Base-by-base conservation (phyloP, 176 grass and related monocot species). In the Ensete glaucum region DNA sequence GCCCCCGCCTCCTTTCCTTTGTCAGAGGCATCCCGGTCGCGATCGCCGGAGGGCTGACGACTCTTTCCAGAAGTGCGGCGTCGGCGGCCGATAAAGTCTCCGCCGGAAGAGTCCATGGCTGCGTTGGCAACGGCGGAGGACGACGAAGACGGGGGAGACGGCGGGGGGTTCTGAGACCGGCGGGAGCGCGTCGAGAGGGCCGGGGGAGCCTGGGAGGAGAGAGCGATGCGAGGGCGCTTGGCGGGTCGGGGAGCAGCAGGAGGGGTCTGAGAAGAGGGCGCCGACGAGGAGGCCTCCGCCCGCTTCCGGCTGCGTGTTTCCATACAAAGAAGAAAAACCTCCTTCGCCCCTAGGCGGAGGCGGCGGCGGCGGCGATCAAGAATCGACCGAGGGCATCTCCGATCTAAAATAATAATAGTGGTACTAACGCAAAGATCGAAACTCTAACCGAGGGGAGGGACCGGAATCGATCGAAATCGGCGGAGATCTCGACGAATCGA, bases 261-360 rank as follows among this genome's bases (percentile, higher is more conserved):
- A 71, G 85, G 76, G 73, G 81, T 64, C 73, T 83, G 85, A 91
- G 92, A 96, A 91, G 86, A 89, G 29, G 75, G 48, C 75, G 75
- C 75, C 49, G 75, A 77, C 60, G 75, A 77, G 77, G 92, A 91
- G 81, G 92, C 88, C 89, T 89, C 88, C 92, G 92, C 92, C 86
- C 92, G 86, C 88, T 96, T 96, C 86, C 92, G 84, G 86, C 92
- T 96, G 71, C 92, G 88, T 81, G 92, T 96, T 96, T 96, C 92
- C 92, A 96, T 96, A 91, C 92, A 91, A 88, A 76, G 72, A 67
- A 48, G 54, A 25, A 34, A 22, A 14, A 70, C 68, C 84, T 78
- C 74, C 79, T 75, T 86, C 85, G 81, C 77, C 85, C 29, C 15
- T 9, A 80, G 76, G 85, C 53, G 77, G 77, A 60, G 82, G n/a